phyloP scores from a whole-genome alignment of 1,139 yeast genomes.

The Sugiyamaella novakii region DNA sequence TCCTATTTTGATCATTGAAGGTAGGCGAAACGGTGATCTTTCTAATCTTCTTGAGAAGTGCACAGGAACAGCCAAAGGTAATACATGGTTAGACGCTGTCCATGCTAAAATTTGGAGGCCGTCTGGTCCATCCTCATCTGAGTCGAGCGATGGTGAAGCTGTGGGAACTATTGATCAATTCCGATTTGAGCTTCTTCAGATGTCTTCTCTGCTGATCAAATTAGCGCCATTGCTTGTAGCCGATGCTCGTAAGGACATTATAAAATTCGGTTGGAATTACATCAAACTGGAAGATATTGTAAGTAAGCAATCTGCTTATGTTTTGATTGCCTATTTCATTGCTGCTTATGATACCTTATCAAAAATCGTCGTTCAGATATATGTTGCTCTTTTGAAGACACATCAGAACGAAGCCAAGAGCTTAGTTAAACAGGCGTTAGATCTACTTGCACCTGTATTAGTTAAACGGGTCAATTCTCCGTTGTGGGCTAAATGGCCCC shows the following conservation, averaged over 20 bases:
- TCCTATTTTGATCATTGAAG: constrained; percentile 66
- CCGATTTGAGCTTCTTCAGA: constrained; percentile 75
- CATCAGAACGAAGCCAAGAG: constrained; percentile 84
- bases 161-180: constrained; percentile 75
- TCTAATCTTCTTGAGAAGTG: constrained; percentile 49
- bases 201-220: constrained; percentile 75
- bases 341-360: constrained; percentile 88
- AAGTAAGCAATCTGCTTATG: constrained; percentile 91
- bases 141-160: constrained; percentile 45
- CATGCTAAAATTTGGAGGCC: constrained; percentile 75
- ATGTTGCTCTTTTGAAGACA: constrained; percentile 83
- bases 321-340: constrained; percentile 83
- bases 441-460: constrained; percentile 85
- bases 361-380: constrained; percentile 86
- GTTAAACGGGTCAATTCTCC: constrained; percentile 67
- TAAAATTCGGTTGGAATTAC: constrained; percentile 93
- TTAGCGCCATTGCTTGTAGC: constrained; percentile 63
- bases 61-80: constrained; percentile 35
- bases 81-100: constrained; percentile 63
- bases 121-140: constrained; percentile 42
- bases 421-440: constrained; percentile 85
- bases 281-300: constrained; percentile 86
- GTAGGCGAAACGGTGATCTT: constrained; percentile 54
- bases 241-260: constrained; percentile 78
- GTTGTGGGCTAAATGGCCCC: constrained; percentile 94